These are phyloP conservation scores for Gossypium australe DNA, from an alignment of 345 rosid genomes.

Conservation along the genomic window DNA sequence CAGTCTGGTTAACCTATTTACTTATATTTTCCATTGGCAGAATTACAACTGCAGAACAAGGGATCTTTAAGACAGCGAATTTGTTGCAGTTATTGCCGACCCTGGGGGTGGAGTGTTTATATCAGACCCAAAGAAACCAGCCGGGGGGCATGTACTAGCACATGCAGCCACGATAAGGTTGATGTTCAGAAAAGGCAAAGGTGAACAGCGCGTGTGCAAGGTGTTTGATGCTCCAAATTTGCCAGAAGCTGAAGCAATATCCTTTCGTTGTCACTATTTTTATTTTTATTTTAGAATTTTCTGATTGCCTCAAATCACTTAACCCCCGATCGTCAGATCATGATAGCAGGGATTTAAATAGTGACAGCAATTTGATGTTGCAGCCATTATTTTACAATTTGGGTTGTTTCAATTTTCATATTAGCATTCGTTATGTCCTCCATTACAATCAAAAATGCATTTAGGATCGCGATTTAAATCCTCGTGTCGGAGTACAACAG, in stretches of 20 bases:
- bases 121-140: constrained; percentile 89
- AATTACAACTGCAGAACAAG: background rate
- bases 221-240: constrained; percentile 85
- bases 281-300: background rate
- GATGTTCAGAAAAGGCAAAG: constrained; percentile 93
- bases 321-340: background rate
- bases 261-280: constrained; percentile 25
- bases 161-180: constrained; percentile 82
- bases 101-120: constrained; percentile 88
- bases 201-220: constrained; percentile 81
- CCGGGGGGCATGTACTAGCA: constrained; percentile 87
- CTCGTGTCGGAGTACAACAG: too few species aligned
- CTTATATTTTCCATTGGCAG: background rate
- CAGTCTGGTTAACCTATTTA: background rate
- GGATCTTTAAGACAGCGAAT: background rate
- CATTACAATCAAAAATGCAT: too few species aligned
- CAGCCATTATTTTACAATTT: too few species aligned
- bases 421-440: too few species aligned
- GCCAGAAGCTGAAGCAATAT: constrained; percentile 84
- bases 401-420: too few species aligned
- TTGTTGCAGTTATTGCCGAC: constrained; percentile 63
- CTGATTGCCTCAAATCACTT: background rate
- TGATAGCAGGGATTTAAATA: background rate
- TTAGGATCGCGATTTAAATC: too few species aligned
- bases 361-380: too few species aligned